Evolutionary conservation across 2,329 filamentous ascomycete species (phyloP).

Genomic region (Gyromitra esculenta): DNA sequence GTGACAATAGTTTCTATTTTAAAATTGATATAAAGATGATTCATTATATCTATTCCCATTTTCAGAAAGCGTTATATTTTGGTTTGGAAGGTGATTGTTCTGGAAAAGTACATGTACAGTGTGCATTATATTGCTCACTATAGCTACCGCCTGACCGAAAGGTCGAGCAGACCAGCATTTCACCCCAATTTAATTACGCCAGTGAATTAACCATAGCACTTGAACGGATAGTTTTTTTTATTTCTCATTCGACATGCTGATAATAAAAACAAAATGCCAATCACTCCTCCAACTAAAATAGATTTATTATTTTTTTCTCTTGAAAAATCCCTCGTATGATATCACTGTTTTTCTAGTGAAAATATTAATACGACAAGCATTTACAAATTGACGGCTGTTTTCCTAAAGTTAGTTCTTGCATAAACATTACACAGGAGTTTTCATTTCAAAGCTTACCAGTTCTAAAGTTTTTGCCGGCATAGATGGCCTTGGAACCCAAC

Average conservation of each 20-base stretch:
- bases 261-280: constrained; percentile 34
- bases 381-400: constrained; percentile 48
- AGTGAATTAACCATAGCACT: neutral
- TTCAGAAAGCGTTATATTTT: too few species aligned
- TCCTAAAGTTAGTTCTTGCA: neutral
- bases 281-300: constrained; percentile 31
- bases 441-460: constrained; percentile 59
- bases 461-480: constrained; percentile 92
- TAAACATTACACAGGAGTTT: neutral
- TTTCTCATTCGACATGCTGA: constrained; percentile 27
- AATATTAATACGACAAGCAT: constrained; percentile 5
- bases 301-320: constrained; percentile 20
- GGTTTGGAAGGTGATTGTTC: too few species aligned
- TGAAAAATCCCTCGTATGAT: neutral
- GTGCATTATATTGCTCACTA: too few species aligned
- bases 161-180: too few species aligned
- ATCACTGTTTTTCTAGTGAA: neutral
- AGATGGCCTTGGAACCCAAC: constrained; percentile 89
- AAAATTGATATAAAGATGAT: too few species aligned
- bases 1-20: too few species aligned
- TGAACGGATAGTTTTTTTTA: constrained; percentile 31
- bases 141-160: too few species aligned
- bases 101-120: too few species aligned
- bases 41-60: too few species aligned
- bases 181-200: neutral